A percentile compares a stretch with the other conserved stretches of the same genome.
Conservation (phyloP, 345 rosid genomes). For the Linum lewisii region DNA sequence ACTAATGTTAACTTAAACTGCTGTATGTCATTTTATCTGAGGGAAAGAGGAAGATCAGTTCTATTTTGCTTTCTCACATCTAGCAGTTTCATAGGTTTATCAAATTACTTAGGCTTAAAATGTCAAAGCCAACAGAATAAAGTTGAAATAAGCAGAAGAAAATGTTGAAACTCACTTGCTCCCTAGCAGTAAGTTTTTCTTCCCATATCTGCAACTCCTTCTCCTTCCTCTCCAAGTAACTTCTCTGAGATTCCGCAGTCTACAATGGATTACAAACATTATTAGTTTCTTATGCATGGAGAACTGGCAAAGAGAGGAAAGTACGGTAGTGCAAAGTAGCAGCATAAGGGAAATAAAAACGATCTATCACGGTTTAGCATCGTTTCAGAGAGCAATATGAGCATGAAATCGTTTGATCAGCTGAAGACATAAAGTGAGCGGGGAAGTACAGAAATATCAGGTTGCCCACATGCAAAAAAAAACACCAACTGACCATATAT, state of each 20-base stretch:
- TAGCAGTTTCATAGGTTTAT: no score
- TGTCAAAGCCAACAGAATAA: no score
- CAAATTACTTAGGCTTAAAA: no score
- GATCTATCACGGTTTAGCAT: no score
- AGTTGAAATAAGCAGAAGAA: constrained; percentile 1
- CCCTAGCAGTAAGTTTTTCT: constrained; percentile 59
- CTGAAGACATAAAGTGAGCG: not conserved
- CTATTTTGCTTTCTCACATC: no score
- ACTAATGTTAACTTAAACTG: no score
- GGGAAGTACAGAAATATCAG: not conserved
- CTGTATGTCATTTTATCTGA: no score
- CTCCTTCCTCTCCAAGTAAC: constrained; percentile 40
- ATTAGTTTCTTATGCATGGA: not conserved
- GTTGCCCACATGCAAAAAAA: constrained; percentile 9
- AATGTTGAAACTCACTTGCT: constrained; percentile 45
- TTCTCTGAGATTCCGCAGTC: constrained; percentile 37
- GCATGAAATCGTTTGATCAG: no score
- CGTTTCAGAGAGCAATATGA: no score
- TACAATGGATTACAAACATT: constrained; percentile 14
- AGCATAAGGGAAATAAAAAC: no score
- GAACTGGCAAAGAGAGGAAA: not conserved
- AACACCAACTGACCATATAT: not conserved
- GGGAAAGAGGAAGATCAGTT: no score
- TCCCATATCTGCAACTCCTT: constrained; percentile 46
- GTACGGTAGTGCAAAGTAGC: not conserved